Evolutionary conservation across 306 rosid genomes (phyloP).

Genomic region (Cicer arietinum): DNA sequence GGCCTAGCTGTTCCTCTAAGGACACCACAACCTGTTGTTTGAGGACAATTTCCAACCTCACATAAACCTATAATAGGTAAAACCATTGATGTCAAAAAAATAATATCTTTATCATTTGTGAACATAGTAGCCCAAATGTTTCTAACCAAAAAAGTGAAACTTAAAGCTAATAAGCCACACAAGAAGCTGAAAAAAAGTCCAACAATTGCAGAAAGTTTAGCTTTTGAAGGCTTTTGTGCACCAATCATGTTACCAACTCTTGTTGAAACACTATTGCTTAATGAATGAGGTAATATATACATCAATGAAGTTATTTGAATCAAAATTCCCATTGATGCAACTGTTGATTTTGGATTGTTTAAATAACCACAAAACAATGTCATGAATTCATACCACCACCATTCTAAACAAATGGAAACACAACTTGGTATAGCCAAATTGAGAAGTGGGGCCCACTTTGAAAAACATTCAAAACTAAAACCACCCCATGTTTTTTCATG

Average conservation of each 20-base stretch:
- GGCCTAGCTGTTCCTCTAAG: slow-evolving; percentile 93
- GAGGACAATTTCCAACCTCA: slow-evolving; percentile 94
- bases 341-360: slow-evolving; percentile 68
- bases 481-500: slow-evolving; percentile 77
- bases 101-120: slow-evolving; percentile 68
- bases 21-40: slow-evolving; percentile 94
- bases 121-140: slow-evolving; percentile 83
- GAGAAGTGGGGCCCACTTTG: slow-evolving; percentile 65
- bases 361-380: slow-evolving; percentile 77
- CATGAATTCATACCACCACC: slow-evolving; percentile 99
- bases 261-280: slow-evolving; percentile 89
- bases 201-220: slow-evolving; percentile 70
- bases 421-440: slow-evolving; percentile 85
- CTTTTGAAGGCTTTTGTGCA: slow-evolving; percentile 68
- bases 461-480: slow-evolving; percentile 61
- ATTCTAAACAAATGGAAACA: slow-evolving; percentile 87
- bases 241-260: slow-evolving; percentile 87
- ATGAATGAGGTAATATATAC: slow-evolving; percentile 84
- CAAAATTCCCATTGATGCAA: slow-evolving; percentile 91
- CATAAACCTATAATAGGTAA: slow-evolving; percentile 89
- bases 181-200: slow-evolving; percentile 73
- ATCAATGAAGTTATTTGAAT: slow-evolving; percentile 87
- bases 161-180: slow-evolving; percentile 64
- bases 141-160: slow-evolving; percentile 69
- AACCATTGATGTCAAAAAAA: slow-evolving; percentile 68